Percentiles rank a stretch among this genome's conserved stretches.
These are phyloP conservation scores for Sarocladiaceae sp. DNA, from an alignment of 2,329 filamentous ascomycete genomes.

Conservation along the genomic window DNA sequence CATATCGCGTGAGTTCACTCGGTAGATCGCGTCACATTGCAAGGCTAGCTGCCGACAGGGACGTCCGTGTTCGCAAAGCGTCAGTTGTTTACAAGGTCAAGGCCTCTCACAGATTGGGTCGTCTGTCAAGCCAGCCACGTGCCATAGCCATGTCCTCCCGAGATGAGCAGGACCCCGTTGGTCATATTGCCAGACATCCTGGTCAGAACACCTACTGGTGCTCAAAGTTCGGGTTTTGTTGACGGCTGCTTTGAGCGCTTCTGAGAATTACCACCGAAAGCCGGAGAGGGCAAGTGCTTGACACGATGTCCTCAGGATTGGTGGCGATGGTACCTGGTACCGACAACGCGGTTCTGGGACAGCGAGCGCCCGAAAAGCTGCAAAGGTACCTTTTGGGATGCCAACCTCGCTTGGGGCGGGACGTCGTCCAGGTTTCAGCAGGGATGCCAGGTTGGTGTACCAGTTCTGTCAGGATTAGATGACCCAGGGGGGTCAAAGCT, in stretches of 20 bases:
- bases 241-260: no score
- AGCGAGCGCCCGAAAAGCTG: not conserved
- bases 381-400: not conserved
- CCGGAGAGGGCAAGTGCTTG: not conserved
- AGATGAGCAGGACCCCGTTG: not conserved
- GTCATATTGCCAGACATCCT: not conserved
- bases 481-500: not conserved
- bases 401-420: constrained; percentile 1
- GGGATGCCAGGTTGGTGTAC: not conserved
- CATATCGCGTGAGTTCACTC: no score
- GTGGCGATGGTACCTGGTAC: not conserved
- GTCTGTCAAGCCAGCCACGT: not conserved
- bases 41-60: no score
- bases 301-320: no score
- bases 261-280: not conserved
- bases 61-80: no score
- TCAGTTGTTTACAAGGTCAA: not conserved
- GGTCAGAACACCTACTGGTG: no score
- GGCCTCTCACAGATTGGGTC: not conserved
- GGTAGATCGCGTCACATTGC: no score
- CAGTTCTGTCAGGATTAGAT: not conserved
- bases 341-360: constrained; percentile 7
- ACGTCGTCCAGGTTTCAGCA: constrained; percentile 6
- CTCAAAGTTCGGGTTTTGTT: no score
- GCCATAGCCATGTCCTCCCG: not conserved